Percentiles rank a stretch among this genome's conserved stretches.
phyloP scores from a whole-genome alignment of 352 stramenopile genomes.

The Phytopythium helicoides region DNA sequence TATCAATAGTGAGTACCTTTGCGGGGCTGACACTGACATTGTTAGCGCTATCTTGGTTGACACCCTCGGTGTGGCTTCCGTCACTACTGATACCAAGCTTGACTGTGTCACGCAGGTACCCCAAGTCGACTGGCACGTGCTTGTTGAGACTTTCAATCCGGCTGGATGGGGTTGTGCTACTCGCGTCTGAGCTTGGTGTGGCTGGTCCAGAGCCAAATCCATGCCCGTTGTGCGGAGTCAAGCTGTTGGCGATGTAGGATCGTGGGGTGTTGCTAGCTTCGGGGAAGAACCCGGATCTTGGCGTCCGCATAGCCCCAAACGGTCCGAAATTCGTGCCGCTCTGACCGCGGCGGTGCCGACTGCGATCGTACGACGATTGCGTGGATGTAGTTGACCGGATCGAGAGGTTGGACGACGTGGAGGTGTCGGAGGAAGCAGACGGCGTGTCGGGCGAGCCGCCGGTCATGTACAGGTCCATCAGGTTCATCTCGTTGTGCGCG shows the following conservation, averaged over 20 bases:
- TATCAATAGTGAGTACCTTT: too few species aligned
- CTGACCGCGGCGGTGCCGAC: constrained; percentile 12
- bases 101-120: constrained; percentile 54
- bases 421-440: constrained; percentile 74
- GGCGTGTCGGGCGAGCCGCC: constrained; percentile 55
- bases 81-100: background rate
- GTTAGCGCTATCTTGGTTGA: background rate
- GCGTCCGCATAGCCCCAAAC: constrained; percentile 16
- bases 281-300: constrained; percentile 37
- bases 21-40: too few species aligned
- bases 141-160: constrained; percentile 68
- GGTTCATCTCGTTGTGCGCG: constrained; percentile 84
- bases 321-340: constrained; percentile 17
- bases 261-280: constrained; percentile 59
- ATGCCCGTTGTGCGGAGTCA: constrained; percentile 38
- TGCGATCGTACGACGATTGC: constrained; percentile 48
- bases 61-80: background rate
- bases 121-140: constrained; percentile 64
- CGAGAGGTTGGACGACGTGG: constrained; percentile 72
- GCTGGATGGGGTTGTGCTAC: constrained; percentile 37
- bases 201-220: constrained; percentile 32
- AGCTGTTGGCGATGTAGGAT: constrained; percentile 73
- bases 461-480: constrained; percentile 80
- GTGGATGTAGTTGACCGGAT: constrained; percentile 74
- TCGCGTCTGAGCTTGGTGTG: constrained; percentile 41